Evolutionary conservation across 208 protist species (phyloP).

Genomic region (Trypanosoma brucei): DNA sequence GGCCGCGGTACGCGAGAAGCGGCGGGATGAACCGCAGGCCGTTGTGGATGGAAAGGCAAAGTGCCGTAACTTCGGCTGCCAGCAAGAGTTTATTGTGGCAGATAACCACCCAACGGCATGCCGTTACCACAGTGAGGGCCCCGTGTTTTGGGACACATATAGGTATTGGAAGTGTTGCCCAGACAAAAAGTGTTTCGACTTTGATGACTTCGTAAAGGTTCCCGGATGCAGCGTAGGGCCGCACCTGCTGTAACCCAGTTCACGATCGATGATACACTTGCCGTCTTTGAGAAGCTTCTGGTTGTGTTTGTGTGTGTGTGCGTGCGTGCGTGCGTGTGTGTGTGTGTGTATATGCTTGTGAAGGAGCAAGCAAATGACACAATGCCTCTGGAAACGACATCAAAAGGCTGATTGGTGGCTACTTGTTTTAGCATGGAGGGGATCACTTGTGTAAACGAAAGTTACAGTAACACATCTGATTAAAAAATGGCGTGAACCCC

Average conservation of each 20-base stretch:
- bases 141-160: constrained; percentile 85
- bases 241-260: constrained; percentile 47
- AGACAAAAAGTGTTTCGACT: constrained; percentile 72
- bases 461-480: no score
- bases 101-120: constrained; percentile 69
- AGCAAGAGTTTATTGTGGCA: constrained; percentile 66
- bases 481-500: no score
- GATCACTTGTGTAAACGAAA: no score
- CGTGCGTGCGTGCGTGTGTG: no score
- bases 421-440: no score
- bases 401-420: no score
- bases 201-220: constrained; percentile 86
- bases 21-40: constrained; percentile 31
- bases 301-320: constrained; percentile 18
- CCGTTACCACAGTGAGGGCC: constrained; percentile 62
- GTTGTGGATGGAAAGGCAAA: constrained; percentile 71
- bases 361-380: no score
- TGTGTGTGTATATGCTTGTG: no score
- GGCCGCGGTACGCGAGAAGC: constrained; percentile 30
- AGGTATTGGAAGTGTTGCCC: constrained; percentile 90
- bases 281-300: background rate
- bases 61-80: constrained; percentile 81
- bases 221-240: constrained; percentile 64
- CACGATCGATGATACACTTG: background rate
- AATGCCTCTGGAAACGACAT: no score